Percentiles rank a stretch among this genome's conserved stretches.
Conservation (phyloP, 2,329 filamentous ascomycete species). For the Domatiomyces globalis region DNA sequence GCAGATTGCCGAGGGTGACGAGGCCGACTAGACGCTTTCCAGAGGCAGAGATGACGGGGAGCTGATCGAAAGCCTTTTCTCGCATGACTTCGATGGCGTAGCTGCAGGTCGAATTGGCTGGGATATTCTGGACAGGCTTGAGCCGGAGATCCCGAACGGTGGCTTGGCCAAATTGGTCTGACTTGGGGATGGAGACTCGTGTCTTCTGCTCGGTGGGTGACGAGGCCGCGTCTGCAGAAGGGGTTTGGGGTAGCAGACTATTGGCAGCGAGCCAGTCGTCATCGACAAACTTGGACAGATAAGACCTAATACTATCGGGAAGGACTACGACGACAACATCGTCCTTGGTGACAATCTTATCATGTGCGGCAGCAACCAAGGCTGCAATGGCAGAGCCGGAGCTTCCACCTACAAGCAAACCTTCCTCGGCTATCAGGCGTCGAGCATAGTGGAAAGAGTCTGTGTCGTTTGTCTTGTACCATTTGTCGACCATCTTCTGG, state of each 20-base stretch:
- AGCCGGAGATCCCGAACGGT: slow-evolving; percentile 73
- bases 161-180: slow-evolving; percentile 60
- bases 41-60: slow-evolving; percentile 65
- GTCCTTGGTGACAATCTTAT: slow-evolving; percentile 61
- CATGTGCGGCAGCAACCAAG: slow-evolving; percentile 60
- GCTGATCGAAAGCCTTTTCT: slow-evolving; percentile 94
- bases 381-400: slow-evolving; percentile 85
- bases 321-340: slow-evolving; percentile 84
- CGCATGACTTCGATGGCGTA: slow-evolving; percentile 96
- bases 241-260: slow-evolving; percentile 60
- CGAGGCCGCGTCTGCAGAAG: slow-evolving; percentile 29
- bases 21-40: slow-evolving; percentile 70
- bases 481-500: slow-evolving; percentile 66
- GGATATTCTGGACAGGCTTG: slow-evolving; percentile 83
- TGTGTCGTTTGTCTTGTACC: slow-evolving; percentile 95
- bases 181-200: slow-evolving; percentile 26
- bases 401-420: slow-evolving; percentile 81
- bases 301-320: slow-evolving; percentile 92
- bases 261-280: slow-evolving; percentile 98
- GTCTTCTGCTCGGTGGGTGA: slow-evolving; percentile 25
- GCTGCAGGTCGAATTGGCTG: slow-evolving; percentile 55
- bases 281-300: slow-evolving; percentile 95
- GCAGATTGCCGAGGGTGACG: slow-evolving; percentile 85
- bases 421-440: slow-evolving; percentile 83
- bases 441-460: slow-evolving; percentile 87